Evolutionary conservation across 192 early-diverging fungal genomes (phyloP), one percentile per base, ranked within the genome.

Genomic region (Neocallimastix lanati): DNA sequence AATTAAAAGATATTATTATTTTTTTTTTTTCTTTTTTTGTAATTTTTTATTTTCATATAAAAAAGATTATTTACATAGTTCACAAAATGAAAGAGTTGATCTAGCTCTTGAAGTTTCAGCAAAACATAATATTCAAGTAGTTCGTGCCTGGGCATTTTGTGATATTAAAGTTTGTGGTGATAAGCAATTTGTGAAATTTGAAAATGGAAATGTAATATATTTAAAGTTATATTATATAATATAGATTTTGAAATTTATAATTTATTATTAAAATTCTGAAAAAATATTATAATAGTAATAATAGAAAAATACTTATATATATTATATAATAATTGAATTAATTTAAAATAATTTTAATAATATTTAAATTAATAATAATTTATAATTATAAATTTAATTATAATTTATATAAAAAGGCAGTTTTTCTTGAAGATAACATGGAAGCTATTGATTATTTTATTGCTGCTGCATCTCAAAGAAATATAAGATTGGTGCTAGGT

Each of bases 101-200:
- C 78, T 38, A 30, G 67, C 81, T 13, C 81, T 85, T 78, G 28
- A 28, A 29, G 76, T 80, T 27, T 78, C 81, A 27, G 78, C 36
- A 11, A 40, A 35, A 12, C 29, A 79, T 29, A 58, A 83, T 77
- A 28, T 81, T 6, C 76, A 35, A 25, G 85, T 85, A 28, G 35
- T 85, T 15, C 83, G 85, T 29, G 85, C 84, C 4, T 85, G 85
- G 85, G 78, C 67, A n/a, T 85, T 80, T 27, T 78, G 37, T 40
- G 81, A 84, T 50, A 28, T 38, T 78, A 80, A 29, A 25, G 13
- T 29, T 33, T 85, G 36, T 85, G 82, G 82, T 85, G 50, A 67
- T n/a, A 67, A n/a, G 11, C 50, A 67, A 67, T 67, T 67, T 67
- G 50, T 67, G 0, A 67, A 67, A 67, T 67, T 67, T 27, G 50